A percentile compares a stretch with the other conserved stretches of the same genome.
These are phyloP conservation scores for Gilbertella persicaria DNA, from an alignment of 371 early-diverging fungal genomes.

Conservation along the genomic window DNA sequence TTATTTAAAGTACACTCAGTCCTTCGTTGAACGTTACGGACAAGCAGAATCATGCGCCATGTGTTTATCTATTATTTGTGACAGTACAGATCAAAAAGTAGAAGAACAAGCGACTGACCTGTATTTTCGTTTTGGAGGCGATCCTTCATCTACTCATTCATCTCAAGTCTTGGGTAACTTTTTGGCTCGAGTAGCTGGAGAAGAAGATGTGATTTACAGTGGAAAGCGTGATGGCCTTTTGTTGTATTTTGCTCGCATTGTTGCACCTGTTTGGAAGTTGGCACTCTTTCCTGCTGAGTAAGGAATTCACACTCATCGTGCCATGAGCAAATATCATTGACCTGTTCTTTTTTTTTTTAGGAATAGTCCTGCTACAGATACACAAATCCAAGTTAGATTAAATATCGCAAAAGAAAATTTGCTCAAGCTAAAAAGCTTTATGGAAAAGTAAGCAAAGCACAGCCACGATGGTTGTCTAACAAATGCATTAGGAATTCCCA, in stretches of 20 bases:
- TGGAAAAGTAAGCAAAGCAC: constrained; percentile 40
- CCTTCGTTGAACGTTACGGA: constrained; percentile 66
- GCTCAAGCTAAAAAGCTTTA: constrained; percentile 45
- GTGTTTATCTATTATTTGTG: constrained; percentile 69
- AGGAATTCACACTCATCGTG: background rate
- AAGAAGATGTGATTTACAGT: constrained; percentile 54
- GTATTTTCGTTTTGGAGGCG: constrained; percentile 69
- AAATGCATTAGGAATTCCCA: constrained; percentile 23
- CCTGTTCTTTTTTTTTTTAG: background rate
- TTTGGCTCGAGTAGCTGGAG: constrained; percentile 40
- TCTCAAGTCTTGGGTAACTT: constrained; percentile 9
- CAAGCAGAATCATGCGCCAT: constrained; percentile 71
- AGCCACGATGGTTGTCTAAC: no score
- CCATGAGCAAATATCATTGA: background rate
- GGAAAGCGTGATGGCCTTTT: constrained; percentile 78
- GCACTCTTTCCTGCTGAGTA: constrained; percentile 46
- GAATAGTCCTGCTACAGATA: background rate
- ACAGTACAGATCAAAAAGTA: constrained; percentile 10
- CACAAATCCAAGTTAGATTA: constrained; percentile 26
- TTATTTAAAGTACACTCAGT: constrained; percentile 43
- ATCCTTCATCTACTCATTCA: constrained; percentile 35
- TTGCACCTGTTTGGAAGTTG: constrained; percentile 77
- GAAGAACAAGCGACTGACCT: constrained; percentile 44
- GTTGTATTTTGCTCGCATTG: constrained; percentile 74
- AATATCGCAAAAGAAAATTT: constrained; percentile 50